Base-by-base conservation (phyloP, 768 basidiomycete species). In the Tulasnella sp. region DNA sequence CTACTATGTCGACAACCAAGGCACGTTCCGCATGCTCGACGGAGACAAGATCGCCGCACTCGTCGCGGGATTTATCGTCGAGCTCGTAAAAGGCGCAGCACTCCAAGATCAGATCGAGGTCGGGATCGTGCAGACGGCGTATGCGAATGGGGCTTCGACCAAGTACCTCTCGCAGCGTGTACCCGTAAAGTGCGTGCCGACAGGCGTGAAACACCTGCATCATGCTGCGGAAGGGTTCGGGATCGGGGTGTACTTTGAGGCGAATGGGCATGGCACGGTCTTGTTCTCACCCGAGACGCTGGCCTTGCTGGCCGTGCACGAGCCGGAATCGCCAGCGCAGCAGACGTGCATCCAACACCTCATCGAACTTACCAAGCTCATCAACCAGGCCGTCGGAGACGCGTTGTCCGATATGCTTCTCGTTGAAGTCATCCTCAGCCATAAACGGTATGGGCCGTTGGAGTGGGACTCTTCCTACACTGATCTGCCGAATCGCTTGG, bases 211-310 rank as follows among this genome's bases (percentile, higher is more conserved):
- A 71, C 88, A 98, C 69, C 80, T 98, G 49, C 96, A 99, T 69
- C 93, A 97, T 68, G 96, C 93, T 15, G 96, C 96, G 10, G 90
- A 93, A 66, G 81, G 83, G 66, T 98, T 85, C 71, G 80, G 91
- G 68, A 79, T 99, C 57, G 96, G 96, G n/a, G 90, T 99, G 46
- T 99, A 99, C 73, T 99, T 99, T 66, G 96, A 99, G 71, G 96
- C 96, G 31, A 99, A 99, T 69, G 96, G 96, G 2, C 96, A 99
- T 66, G 96, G 96, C 30, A 99, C 96, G 2, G 91, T 98, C 49
- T 72, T 98, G 57, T 98, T 99, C 74, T 97, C 96, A 11, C 79
- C 77, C 5, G 69, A 78, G 19, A 86, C 91, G 2, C 77, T 84
- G 58, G 74, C 80, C 22, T 78, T 70, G 46, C 75, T 99, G 42